Evolutionary conservation across 2,329 filamentous ascomycete genomes (phyloP), one percentile per base, ranked within the genome.

Genomic region (Monascus ruber): DNA sequence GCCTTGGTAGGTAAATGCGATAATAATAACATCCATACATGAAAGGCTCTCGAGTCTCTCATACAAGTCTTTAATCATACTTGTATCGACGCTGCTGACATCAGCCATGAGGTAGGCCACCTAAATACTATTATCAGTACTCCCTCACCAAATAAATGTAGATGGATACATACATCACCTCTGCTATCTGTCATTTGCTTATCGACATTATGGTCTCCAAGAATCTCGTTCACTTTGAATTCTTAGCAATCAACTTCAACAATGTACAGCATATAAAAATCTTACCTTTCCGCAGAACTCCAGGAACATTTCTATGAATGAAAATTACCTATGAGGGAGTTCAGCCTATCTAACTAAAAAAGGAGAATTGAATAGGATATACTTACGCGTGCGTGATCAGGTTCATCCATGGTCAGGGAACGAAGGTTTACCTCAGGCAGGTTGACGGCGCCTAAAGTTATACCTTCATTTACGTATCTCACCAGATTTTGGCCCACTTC

Each of bases 21-120:
- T 6, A 28, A 8, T 26, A 36, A 31, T 24, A 28, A 36, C 32
- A 9, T 24, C 68, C 81, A 71, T 74, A 85, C 83, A 88, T 64
- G 73, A 79, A 46, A 95, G 72, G 42, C 74, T 76, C 62, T 96
- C 87, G 31, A 98, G 72, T 54, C 74, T 81, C 50, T 89, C 82
- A 50, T 83, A 86, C 39, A 98, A 78, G 44, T 86, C 80, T 66
- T 85, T 88, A 60, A 96, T 86, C 55, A 94, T 83, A 32, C 72
- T 72, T 37, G 77, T 74, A 55, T 83, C 79, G 51, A 96, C 86
- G 46, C 83, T 78, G 67, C 86, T 94, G 54, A 98, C 83, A 68
- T 98, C 91, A 5, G 91, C 91, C 88, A 98, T 95, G 46, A 98
- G 72, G 61, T 98, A 98, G 17, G 91, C 91, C 48, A 91, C 75